A percentile compares a stretch with the other conserved stretches of the same genome.
Evolutionary conservation across 805 yeast genomes (phyloP).

Genomic region (Wickerhamomyces silvicola): DNA sequence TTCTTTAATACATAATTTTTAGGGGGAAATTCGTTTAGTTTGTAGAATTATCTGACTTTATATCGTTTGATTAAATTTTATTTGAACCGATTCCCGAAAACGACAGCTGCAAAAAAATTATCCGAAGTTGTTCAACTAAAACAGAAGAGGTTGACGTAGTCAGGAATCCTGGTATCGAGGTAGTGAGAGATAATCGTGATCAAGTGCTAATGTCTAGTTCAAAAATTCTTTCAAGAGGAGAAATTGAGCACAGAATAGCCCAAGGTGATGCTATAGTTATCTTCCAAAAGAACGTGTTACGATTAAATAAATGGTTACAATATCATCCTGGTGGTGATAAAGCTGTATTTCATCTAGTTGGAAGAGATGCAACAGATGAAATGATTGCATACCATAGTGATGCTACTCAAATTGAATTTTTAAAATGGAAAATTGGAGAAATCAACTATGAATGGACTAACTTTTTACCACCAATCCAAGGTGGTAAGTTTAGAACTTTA

Average conservation of each 20-base stretch:
- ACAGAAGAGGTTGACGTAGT: too few relatives aligned
- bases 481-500: slow-evolving; percentile 44
- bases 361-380: slow-evolving; percentile 87
- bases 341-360: slow-evolving; percentile 78
- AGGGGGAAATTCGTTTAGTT: too few relatives aligned
- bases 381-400: slow-evolving; percentile 76
- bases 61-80: too few relatives aligned
- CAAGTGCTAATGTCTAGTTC: slow-evolving; percentile 15
- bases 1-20: too few relatives aligned
- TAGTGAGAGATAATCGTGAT: too few relatives aligned
- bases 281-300: slow-evolving; percentile 51
- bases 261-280: slow-evolving; percentile 68
- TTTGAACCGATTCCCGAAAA: too few relatives aligned
- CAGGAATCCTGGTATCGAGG: too few relatives aligned
- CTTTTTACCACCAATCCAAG: slow-evolving; percentile 84
- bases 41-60: too few relatives aligned
- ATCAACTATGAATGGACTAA: slow-evolving; percentile 65
- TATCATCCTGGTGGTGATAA: slow-evolving; percentile 87
- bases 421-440: slow-evolving; percentile 57
- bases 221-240: slow-evolving; percentile 30
- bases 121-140: too few relatives aligned
- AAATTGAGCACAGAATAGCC: slow-evolving; percentile 55
- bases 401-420: slow-evolving; percentile 46
- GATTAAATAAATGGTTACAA: slow-evolving; percentile 63
- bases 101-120: too few relatives aligned